phyloP scores from a whole-genome alignment of 768 basidiomycete species.

The Pleurotus cornucopiae region DNA sequence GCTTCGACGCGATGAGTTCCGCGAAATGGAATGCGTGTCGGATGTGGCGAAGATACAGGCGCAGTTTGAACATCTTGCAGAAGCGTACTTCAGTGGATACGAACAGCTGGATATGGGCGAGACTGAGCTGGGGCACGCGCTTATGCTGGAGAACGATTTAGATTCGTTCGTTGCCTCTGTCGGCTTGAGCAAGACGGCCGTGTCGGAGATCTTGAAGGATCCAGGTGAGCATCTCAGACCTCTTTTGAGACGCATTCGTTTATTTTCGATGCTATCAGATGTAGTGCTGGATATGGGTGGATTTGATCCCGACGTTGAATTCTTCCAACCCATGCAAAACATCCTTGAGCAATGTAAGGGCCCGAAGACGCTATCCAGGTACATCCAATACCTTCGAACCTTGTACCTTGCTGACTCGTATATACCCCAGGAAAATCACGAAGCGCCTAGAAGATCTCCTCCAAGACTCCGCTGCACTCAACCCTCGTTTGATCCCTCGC shows the following conservation, averaged over 20 bases:
- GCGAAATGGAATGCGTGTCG: conserved; percentile 88
- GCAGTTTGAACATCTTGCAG: conserved; percentile 89
- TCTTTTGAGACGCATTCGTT: not conserved
- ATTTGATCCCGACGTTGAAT: conserved; percentile 65
- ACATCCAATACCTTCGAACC: conserved; percentile 16
- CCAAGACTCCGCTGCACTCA: conserved; percentile 67
- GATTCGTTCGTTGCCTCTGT: conserved; percentile 93
- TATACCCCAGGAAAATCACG: conserved; percentile 69
- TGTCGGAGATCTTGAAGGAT: conserved; percentile 69
- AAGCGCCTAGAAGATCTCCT: conserved; percentile 81
- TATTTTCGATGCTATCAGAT: conserved; percentile 40
- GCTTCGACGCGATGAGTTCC: conserved; percentile 84
- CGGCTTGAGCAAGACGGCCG: conserved; percentile 83
- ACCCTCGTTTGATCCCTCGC: conserved; percentile 64
- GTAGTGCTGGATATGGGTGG: conserved; percentile 69
- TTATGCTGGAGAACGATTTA: conserved; percentile 84
- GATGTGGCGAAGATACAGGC: conserved; percentile 87
- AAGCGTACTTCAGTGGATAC: conserved; percentile 78
- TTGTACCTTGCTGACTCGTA: not conserved
- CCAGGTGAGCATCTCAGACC: conserved; percentile 46
- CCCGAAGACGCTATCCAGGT: conserved; percentile 81
- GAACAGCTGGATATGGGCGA: conserved; percentile 83
- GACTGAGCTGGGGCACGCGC: conserved; percentile 78
- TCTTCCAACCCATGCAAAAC: conserved; percentile 79
- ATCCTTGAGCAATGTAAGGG: conserved; percentile 79